Base-by-base conservation (phyloP, 2,329 filamentous ascomycete species). In the Claviceps arundinis region DNA sequence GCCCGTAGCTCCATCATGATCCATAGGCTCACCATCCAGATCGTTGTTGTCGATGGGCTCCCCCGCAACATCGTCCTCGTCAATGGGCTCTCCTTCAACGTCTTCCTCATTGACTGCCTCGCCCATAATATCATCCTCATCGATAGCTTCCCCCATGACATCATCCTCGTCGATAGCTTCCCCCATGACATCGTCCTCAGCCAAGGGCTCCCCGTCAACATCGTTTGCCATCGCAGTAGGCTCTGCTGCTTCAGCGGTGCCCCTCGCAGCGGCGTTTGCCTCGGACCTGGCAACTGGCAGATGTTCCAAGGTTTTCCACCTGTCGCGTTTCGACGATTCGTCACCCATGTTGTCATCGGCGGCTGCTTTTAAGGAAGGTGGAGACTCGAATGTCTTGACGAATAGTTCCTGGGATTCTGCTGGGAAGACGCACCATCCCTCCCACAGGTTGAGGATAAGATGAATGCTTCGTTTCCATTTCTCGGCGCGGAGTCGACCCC, bases 401-500 rank as follows among this genome's bases (percentile, higher is more conserved):
- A 95, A 86, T 30, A 78, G 68, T 56, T 87, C 84, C 57, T 91
- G 86, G 47, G 80, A 83, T 52, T 84, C 81, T 34, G 81, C 78
- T 1, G 86, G 82, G 58, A 95, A 95, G 1, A 82, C 79, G 57
- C 78, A 83, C 81, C 80, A 84, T 6, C 79, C 76, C 57, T 84
- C 81, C 81, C 87, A 93, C 38, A 89, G 70, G 47, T 77, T 75
- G 8, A 93, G 70, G 2, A 93, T 74, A 5, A 81, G 74, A 2
- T 77, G 76, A 41, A 93, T 74, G 60, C 85, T 89, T 48, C 87
- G 78, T 65, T 86, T 87, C 85, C 87, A 93, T 67, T 91, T 90
- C 56, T 93, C 87, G 3, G 84, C 83, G 19, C 87, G 83, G 56
- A 95, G 70, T 1, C 87, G 80, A 9, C 90, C 90, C 89, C 89